Evolutionary conservation across 495 filamentous ascomycete species (phyloP).

Genomic region (Penicillium nucicola): DNA sequence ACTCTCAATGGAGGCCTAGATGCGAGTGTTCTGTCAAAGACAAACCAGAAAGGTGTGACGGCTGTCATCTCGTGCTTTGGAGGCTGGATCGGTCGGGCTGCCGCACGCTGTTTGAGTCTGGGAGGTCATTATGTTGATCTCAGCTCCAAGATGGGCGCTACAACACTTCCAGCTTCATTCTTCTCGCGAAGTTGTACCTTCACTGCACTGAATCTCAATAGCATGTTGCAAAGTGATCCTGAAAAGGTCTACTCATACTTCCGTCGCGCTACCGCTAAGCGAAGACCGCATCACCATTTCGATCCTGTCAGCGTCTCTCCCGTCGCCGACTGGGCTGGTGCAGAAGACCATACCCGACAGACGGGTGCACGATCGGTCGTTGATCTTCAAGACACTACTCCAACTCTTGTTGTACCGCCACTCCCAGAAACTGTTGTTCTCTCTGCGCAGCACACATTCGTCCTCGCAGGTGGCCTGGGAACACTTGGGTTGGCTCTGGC

Average conservation of each 20-base stretch:
- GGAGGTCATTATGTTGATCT: constrained; percentile 22
- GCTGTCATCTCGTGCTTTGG: constrained; percentile 11
- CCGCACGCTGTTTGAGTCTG: constrained; percentile 14
- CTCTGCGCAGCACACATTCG: constrained; percentile 17
- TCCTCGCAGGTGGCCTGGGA: constrained; percentile 34
- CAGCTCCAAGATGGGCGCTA: no score
- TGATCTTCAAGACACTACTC: constrained; percentile 11
- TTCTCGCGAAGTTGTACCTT: constrained; percentile 20
- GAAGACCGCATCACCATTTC: constrained; percentile 7
- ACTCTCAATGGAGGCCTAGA: constrained; percentile 9
- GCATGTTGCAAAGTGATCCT: constrained; percentile 8
- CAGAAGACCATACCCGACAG: no score
- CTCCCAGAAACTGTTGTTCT: constrained; percentile 6
- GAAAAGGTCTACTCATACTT: constrained; percentile 8
- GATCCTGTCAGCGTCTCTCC: constrained; percentile 12
- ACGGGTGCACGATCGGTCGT: constrained; percentile 8
- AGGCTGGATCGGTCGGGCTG: constrained; percentile 16
- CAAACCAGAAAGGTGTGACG: constrained; percentile 18
- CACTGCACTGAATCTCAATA: constrained; percentile 6
- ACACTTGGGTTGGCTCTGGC: constrained; percentile 32
- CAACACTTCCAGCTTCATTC: constrained; percentile 17
- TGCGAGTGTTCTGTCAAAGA: constrained; percentile 9
- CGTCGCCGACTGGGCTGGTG: constrained; percentile 7
- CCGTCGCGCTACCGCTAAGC: constrained; percentile 6
- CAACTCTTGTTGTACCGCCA: constrained; percentile 17